These are phyloP conservation scores for Rhizopogon roseolus DNA, from an alignment of 768 basidiomycete species.

Conservation along the genomic window DNA sequence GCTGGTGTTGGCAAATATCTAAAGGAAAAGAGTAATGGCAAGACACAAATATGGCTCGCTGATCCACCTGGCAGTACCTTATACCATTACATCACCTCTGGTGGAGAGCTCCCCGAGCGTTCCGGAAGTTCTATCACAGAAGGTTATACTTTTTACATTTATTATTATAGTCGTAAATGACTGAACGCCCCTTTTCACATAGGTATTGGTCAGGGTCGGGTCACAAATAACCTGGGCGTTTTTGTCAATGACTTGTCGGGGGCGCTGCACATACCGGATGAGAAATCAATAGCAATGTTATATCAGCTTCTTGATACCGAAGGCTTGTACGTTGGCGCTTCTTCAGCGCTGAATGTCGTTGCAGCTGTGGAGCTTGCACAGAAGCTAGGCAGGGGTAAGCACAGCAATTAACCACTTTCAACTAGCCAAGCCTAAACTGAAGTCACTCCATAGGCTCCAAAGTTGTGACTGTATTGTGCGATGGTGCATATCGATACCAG, in stretches of 20 bases:
- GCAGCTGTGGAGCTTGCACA: conserved; percentile 87
- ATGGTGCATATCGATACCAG: conserved; percentile 97
- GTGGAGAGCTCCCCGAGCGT: conserved; percentile 72
- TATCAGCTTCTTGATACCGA: conserved; percentile 90
- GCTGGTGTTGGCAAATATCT: conserved; percentile 84
- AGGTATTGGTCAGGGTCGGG: conserved; percentile 97
- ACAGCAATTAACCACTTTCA: background rate
- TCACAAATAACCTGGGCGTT: conserved; percentile 86
- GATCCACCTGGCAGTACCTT: conserved; percentile 96
- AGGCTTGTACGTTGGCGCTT: conserved; percentile 92
- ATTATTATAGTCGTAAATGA: background rate
- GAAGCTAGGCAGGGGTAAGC: conserved; percentile 74
- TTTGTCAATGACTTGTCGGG: conserved; percentile 77
- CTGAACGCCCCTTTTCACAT: background rate
- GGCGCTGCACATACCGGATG: conserved; percentile 82
- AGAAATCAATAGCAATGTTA: conserved; percentile 88
- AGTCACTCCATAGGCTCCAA: conserved; percentile 53
- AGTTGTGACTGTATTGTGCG: conserved; percentile 86
- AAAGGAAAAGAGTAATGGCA: conserved; percentile 75
- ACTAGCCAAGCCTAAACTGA: background rate
- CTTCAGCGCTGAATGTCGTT: conserved; percentile 91
- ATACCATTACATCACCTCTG: conserved; percentile 75
- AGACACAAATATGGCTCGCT: conserved; percentile 88
- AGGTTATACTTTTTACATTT: conserved; percentile 40
- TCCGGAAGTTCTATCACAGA: conserved; percentile 89